phyloP scores from a whole-genome alignment of 2,329 filamentous ascomycete genomes.

The Lojkania enalia region DNA sequence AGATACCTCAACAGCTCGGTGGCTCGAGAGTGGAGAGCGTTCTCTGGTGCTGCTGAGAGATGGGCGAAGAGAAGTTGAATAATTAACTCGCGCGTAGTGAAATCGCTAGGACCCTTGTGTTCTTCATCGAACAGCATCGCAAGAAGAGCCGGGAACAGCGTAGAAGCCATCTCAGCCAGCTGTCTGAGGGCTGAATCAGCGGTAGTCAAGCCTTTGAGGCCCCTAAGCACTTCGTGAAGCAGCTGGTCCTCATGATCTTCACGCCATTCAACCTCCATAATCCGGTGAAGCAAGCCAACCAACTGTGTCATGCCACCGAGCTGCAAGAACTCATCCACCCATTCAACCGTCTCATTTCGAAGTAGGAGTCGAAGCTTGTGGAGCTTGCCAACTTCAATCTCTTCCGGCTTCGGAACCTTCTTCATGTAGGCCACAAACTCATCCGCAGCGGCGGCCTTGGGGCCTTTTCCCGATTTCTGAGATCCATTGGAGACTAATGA shows the following conservation, averaged over 20 bases:
- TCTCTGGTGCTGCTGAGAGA: conserved; percentile 63
- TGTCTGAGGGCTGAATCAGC: conserved; percentile 84
- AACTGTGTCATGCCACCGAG: conserved; percentile 93
- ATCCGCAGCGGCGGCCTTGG: conserved; percentile 72
- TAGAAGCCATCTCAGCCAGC: conserved; percentile 75
- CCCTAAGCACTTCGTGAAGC: conserved; percentile 88
- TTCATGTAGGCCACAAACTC: conserved; percentile 87
- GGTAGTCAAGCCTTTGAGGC: conserved; percentile 91
- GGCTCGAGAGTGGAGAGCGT: conserved; percentile 69
- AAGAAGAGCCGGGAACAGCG: conserved; percentile 83
- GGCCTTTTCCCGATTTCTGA: conserved; percentile 67
- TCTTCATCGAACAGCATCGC: conserved; percentile 96
- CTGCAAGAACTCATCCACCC: conserved; percentile 90
- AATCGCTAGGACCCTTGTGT: conserved; percentile 96
- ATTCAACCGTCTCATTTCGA: conserved; percentile 91
- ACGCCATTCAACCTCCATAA: conserved; percentile 94
- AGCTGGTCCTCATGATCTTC: conserved; percentile 96
- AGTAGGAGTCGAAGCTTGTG: conserved; percentile 89
- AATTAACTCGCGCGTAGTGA: conserved; percentile 88
- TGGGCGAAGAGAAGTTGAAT: conserved; percentile 88
- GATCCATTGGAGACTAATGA: conserved; percentile 59
- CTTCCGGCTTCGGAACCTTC: conserved; percentile 77
- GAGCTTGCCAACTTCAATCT: conserved; percentile 89
- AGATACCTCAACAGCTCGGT: conserved; percentile 77
- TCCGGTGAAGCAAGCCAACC: conserved; percentile 82